Evolutionary conservation across 2,329 filamentous ascomycete genomes (phyloP), one percentile per base, ranked within the genome.

Genomic region (Verticillium tricorpus): DNA sequence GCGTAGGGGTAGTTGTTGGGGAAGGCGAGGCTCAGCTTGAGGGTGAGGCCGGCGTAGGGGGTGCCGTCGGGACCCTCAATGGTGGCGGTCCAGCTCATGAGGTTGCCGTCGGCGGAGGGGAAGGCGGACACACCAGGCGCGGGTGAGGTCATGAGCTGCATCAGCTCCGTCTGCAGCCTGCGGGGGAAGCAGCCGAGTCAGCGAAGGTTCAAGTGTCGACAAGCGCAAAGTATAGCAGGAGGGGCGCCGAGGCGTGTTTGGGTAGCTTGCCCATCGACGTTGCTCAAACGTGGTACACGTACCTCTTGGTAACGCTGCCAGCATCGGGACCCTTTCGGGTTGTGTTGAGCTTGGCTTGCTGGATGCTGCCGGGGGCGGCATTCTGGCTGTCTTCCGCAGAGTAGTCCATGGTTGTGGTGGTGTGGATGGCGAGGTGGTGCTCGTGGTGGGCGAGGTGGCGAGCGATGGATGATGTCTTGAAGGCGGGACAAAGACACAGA

Each of bases 121-220:
- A 99, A 99, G 66, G 96, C 96, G 61, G 93, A 97, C 71, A 98
- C 89, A 67, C 95, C 95, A 15, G 93, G 92, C 0, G 94, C 93
- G 1, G 93, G 89, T 52, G 93, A 93, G 70, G 93, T 93, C 95
- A 99, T 98, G 69, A 99, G 88, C 76, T 95, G 90, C 94, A 99
- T 98, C 68, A 99, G 85, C 78, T 99, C 95, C 57, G 93, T 96
- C 78, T 99, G 95, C 62, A 99, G 84, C 71, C 95, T 98, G 72
- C 34, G 22, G 34, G 14, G 34, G 25, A 28, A 37, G 9, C 22
- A 32, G 3, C n/a, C 28, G 28, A 28, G 62, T 64, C 39, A 64
- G 61, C 56, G 34, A 39, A 3, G 19, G 45, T 19, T 52, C 45
- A n/a, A n/a, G 45, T 5, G 2, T 12, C 12, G 45, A 52, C 45